Base-by-base conservation (phyloP, 169 alveolate species). In the Fabrea salina region DNA sequence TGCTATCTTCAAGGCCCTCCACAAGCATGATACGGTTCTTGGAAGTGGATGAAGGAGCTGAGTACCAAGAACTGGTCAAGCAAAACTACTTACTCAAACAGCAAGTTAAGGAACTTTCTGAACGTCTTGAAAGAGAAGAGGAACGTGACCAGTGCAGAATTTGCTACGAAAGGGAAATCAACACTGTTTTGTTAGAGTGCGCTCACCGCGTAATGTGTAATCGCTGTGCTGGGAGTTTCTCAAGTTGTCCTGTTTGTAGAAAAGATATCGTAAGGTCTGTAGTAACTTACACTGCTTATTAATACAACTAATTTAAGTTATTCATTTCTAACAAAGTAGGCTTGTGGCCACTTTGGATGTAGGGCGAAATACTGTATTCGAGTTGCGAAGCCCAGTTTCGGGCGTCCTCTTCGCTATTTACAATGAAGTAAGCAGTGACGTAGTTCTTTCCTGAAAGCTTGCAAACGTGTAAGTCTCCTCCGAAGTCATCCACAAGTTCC, bases 111-210 rank as follows among this genome's bases (percentile, higher is more conserved):
- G 93, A 88, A 40, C 79, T 88, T 11, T 81, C 75, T 13, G 51
- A 59, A n/a, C 32, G 84, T 27, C 83, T 88, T 2, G 82, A 75
- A 64, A 44, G 51, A 40, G 92, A 91, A 39, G 68, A 74, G 59
- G 87, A 80, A 75, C 68, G 86, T 19, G 92, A 86, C 66, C 32
- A 82, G 30, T 89, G 95, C 83, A 89, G 82, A 79, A 86, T 90
- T 39, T 93, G 97, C 79, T 86, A 70, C 75, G 84, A 82, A 27
- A 80, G 90, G 66, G 94, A 87, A 49, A 92, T 92, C 57, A 90
- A 90, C 81, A 82, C 94, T 13, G 94, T 86, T 33, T 70, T 85
- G 13, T 56, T 90, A 43, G 95, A 87, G 47, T 90, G 95, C 61
- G 86, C 91, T n/a, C 95, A 90, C 70, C 54, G 95, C 58, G 82